Conservation (phyloP, 2,329 filamentous ascomycete genomes). For the Myriosclerotinia scirpicola region DNA sequence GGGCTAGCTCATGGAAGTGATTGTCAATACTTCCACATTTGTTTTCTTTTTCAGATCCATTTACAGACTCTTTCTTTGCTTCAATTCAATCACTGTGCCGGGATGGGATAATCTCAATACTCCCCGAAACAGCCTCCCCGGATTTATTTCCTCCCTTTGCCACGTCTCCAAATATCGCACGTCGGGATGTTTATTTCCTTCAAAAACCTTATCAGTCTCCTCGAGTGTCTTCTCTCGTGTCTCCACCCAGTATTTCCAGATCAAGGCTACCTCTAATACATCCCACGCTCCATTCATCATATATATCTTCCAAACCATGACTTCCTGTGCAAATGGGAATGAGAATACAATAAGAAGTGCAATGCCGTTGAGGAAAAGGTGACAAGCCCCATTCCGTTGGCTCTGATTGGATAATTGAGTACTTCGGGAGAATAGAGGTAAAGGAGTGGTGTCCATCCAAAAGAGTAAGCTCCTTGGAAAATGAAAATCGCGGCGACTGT, state of each 20-base stretch:
- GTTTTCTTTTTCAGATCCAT: too few relatives aligned
- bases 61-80: neutral
- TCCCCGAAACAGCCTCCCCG: neutral
- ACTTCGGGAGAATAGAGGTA: constrained; percentile 52
- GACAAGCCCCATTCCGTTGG: constrained; percentile 48
- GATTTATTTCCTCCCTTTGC: neutral
- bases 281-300: constrained; percentile 45
- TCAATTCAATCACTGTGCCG: neutral
- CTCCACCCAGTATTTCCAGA: constrained; percentile 40
- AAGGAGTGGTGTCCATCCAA: constrained; percentile 53
- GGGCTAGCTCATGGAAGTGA: neutral
- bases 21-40: neutral
- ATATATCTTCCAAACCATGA: constrained; percentile 50
- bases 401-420: constrained; percentile 50
- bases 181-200: constrained; percentile 34
- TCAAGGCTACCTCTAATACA: constrained; percentile 20
- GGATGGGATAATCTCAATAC: neutral
- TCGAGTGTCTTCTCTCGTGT: constrained; percentile 43
- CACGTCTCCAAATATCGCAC: constrained; percentile 28
- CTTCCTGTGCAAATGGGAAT: constrained; percentile 46
- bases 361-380: constrained; percentile 39
- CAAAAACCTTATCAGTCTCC: constrained; percentile 42
- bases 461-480: constrained; percentile 52
- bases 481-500: constrained; percentile 52
- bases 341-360: constrained; percentile 44